Percentiles rank a stretch among this genome's conserved stretches.
These are phyloP conservation scores for Boechera retrofracta DNA, from an alignment of 345 rosid genomes.

Conservation along the genomic window DNA sequence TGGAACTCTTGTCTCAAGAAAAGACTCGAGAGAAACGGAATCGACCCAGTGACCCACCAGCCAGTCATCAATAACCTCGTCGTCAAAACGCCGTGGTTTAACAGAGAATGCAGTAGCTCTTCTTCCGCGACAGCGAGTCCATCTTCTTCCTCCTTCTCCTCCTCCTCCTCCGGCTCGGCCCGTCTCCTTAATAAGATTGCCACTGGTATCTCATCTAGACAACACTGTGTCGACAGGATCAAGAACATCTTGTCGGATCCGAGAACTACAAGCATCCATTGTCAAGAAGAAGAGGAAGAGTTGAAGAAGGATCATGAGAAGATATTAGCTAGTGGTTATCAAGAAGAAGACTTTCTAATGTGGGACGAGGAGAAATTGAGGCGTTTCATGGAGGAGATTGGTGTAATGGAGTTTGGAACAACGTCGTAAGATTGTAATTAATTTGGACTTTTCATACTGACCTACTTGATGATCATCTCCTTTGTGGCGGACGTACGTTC, in stretches of 20 bases:
- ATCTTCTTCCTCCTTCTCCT: slow-evolving; percentile 4
- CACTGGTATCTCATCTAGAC: slow-evolving; percentile 15
- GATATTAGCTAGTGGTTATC: not conserved
- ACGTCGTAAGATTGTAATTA: not conserved
- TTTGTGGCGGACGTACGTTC: not conserved
- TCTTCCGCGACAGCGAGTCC: slow-evolving; percentile 6
- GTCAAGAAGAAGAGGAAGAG: slow-evolving; percentile 2
- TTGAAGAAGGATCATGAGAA: slow-evolving; percentile 3
- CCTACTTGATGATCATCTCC: not conserved
- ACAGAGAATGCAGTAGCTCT: slow-evolving; percentile 5
- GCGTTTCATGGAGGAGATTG: slow-evolving; percentile 29
- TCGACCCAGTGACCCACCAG: slow-evolving; percentile 37
- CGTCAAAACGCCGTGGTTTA: not conserved
- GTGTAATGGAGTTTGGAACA: not conserved
- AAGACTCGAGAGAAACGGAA: slow-evolving; percentile 38
- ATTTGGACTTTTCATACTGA: not conserved
- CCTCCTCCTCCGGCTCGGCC: slow-evolving; percentile 12
- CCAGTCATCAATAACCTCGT: not conserved
- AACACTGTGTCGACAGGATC: slow-evolving; percentile 22
- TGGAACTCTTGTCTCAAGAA: slow-evolving; percentile 47
- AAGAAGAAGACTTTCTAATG: slow-evolving; percentile 24
- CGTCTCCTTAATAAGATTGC: slow-evolving; percentile 34
- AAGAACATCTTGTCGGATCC: slow-evolving; percentile 33
- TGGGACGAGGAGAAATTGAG: slow-evolving; percentile 21
- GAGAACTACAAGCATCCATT: not conserved